A percentile compares a stretch with the other conserved stretches of the same genome.
Evolutionary conservation across 2,329 filamentous ascomycete species (phyloP).

Genomic region (Colletotrichum lentis): DNA sequence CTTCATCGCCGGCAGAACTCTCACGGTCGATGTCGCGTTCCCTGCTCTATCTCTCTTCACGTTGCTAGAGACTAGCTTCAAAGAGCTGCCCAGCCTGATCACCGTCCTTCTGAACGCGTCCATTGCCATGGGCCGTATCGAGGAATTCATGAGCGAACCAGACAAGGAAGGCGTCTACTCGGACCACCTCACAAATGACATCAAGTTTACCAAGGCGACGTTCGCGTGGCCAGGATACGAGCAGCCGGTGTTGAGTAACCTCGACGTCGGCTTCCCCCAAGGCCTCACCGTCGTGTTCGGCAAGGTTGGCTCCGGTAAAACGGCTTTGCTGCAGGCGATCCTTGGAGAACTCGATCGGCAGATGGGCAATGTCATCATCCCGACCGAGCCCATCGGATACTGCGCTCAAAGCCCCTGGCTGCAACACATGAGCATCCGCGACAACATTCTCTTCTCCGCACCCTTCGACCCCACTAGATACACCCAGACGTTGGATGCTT

Average conservation of each 20-base stretch:
- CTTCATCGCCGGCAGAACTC: conserved; percentile 68
- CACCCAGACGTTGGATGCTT: conserved; percentile 67
- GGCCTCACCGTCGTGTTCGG: conserved; percentile 66
- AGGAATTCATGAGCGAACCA: conserved; percentile 86
- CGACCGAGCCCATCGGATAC: conserved; percentile 62
- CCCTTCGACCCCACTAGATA: conserved; percentile 64
- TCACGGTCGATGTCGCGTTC: conserved; percentile 85
- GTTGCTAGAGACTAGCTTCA: conserved; percentile 76
- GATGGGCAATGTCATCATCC: conserved; percentile 57
- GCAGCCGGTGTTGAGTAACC: conserved; percentile 58
- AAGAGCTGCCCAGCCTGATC: conserved; percentile 78
- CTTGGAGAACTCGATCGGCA: conserved; percentile 73
- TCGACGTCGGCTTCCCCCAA: conserved; percentile 56
- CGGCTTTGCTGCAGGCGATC: conserved; percentile 65
- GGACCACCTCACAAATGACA: conserved; percentile 49
- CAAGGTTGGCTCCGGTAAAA: conserved; percentile 69
- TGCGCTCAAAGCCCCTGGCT: conserved; percentile 70
- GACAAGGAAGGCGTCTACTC: conserved; percentile 68
- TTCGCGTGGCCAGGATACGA: conserved; percentile 81
- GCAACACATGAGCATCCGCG: conserved; percentile 70
- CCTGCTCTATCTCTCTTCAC: conserved; percentile 83
- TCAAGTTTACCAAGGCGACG: conserved; percentile 69
- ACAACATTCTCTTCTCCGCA: conserved; percentile 71
- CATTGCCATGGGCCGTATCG: conserved; percentile 83
- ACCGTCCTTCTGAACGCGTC: conserved; percentile 81